These are phyloP conservation scores for Cyberlindnera xylosilytica DNA, from an alignment of 805 yeast genomes.

Conservation along the genomic window DNA sequence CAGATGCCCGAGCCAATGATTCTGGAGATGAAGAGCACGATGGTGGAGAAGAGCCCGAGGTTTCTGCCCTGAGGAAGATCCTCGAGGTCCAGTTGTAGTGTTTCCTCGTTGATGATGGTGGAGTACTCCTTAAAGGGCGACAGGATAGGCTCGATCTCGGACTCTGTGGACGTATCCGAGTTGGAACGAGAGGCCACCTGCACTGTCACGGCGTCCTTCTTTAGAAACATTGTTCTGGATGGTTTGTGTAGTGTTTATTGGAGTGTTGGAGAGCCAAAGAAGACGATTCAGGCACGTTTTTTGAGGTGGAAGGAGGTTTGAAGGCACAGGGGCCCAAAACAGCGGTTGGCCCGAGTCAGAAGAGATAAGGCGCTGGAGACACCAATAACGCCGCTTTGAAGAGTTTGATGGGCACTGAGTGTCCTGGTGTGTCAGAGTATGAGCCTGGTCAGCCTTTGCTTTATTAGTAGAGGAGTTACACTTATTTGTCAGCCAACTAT, in stretches of 20 bases:
- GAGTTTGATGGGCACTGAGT: too few relatives aligned
- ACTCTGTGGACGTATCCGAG: constrained; percentile 20
- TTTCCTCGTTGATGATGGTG: constrained; percentile 1
- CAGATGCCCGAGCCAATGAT: constrained; percentile 79
- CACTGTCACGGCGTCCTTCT: constrained; percentile 15
- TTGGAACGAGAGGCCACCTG: constrained; percentile 18
- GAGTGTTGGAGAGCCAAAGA: neutral
- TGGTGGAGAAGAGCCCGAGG: constrained; percentile 64
- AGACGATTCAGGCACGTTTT: too few relatives aligned
- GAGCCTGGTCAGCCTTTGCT: too few relatives aligned
- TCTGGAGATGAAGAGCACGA: constrained; percentile 61
- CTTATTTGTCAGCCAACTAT: too few relatives aligned
- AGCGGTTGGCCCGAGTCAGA: too few relatives aligned
- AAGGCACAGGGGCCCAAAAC: too few relatives aligned
- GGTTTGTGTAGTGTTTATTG: neutral
- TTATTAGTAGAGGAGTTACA: too few relatives aligned
- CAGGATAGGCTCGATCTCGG: constrained; percentile 9
- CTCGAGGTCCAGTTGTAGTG: constrained; percentile 19
- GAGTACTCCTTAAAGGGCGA: constrained; percentile 10
- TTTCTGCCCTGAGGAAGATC: constrained; percentile 68
- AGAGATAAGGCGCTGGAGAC: too few relatives aligned
- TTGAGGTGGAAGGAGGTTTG: too few relatives aligned
- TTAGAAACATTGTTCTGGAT: neutral
- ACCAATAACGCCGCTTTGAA: too few relatives aligned
- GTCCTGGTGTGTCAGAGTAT: too few relatives aligned